Conservation (phyloP, 2,329 filamentous ascomycete genomes). For the Metarhizium guizhouense region DNA sequence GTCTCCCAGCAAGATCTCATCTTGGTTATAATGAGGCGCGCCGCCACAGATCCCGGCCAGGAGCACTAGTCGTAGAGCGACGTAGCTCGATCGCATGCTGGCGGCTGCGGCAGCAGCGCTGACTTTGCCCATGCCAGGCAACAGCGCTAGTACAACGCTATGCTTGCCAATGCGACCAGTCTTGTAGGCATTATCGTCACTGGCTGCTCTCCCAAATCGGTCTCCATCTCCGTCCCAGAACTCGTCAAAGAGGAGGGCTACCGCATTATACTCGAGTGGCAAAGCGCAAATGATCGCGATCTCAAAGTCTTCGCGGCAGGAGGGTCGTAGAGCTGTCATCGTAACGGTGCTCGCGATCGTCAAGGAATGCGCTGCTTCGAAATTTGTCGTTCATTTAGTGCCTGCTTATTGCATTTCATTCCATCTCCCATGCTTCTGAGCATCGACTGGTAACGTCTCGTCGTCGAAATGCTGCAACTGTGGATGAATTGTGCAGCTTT, state of each 20-base stretch:
- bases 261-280: conserved; percentile 5
- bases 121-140: conserved; percentile 17
- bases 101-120: conserved; percentile 17
- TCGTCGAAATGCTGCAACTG: neutral
- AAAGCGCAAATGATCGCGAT: conserved; percentile 9
- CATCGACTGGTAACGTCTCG: neutral
- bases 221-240: conserved; percentile 8
- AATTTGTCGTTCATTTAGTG: neutral
- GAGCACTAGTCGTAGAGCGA: conserved; percentile 20
- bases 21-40: conserved; percentile 13
- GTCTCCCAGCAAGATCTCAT: conserved; percentile 20
- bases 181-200: conserved; percentile 12
- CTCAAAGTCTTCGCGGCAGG: conserved; percentile 2
- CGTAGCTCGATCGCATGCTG: conserved; percentile 22
- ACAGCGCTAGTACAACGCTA: conserved; percentile 17
- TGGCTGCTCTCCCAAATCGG: conserved; percentile 3
- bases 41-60: conserved; percentile 31
- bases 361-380: neutral
- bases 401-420: neutral
- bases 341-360: neutral
- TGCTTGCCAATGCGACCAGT: conserved; percentile 15
- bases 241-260: conserved; percentile 8
- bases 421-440: neutral
- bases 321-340: neutral
- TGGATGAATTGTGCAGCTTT: neutral